Conservation (phyloP, 306 rosid species). For the Argentina anserina region DNA sequence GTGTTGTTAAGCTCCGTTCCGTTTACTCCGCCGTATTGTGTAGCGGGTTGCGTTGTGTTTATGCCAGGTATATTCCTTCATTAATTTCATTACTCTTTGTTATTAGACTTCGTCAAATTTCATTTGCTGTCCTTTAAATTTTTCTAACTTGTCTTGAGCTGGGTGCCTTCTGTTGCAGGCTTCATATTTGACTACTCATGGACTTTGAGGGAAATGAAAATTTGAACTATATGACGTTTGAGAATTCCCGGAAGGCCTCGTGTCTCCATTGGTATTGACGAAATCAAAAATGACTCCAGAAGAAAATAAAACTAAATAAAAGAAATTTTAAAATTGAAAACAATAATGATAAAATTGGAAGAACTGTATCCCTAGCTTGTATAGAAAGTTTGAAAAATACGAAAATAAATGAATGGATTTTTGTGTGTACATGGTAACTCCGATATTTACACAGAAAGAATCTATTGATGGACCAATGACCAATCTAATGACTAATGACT, state of each 20-base stretch:
- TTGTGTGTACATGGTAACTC: neutral
- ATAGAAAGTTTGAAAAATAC: neutral
- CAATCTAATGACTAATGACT: no score
- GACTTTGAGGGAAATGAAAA: neutral
- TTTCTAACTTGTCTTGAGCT: neutral
- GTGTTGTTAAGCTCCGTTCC: conserved; percentile 25
- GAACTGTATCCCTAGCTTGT: neutral
- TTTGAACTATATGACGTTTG: neutral
- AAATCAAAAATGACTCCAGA: neutral
- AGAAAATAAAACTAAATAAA: neutral
- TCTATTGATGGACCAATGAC: neutral
- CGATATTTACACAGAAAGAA: neutral
- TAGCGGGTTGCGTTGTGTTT: conserved; percentile 14
- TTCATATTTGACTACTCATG: neutral
- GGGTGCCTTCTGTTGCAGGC: conserved; percentile 18
- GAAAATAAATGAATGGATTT: neutral
- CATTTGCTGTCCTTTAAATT: neutral
- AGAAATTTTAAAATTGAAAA: neutral
- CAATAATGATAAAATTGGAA: neutral
- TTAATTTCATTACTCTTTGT: neutral
- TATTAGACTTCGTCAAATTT: neutral
- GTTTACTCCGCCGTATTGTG: conserved; percentile 27
- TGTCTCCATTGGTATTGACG: neutral
- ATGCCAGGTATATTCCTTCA: conserved; percentile 38
- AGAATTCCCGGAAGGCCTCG: neutral